These are phyloP conservation scores for Rhynchospora breviuscula DNA, from an alignment of 176 grass and related monocot species.

Conservation along the genomic window DNA sequence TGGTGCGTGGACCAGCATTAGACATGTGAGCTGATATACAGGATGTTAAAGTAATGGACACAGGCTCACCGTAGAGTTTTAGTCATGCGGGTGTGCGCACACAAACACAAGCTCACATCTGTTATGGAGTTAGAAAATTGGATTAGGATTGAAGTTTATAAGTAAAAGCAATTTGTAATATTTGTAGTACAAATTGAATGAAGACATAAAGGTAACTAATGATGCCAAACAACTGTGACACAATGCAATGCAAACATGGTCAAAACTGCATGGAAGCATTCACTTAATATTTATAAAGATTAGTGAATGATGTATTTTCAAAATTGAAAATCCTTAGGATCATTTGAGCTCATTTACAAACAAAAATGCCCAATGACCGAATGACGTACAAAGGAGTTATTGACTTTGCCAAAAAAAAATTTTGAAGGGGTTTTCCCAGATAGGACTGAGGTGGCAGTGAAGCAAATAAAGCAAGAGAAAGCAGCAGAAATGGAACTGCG, in stretches of 20 bases:
- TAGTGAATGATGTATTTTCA: neutral
- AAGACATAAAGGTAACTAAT: neutral
- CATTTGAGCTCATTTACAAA: neutral
- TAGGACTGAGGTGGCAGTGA: constrained; percentile 69
- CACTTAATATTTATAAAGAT: too few species aligned
- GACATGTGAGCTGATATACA: neutral
- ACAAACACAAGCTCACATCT: neutral
- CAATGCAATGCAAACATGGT: too few species aligned
- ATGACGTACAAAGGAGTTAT: neutral
- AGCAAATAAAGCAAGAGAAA: constrained; percentile 85
- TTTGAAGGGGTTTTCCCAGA: neutral
- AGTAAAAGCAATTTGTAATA: neutral
- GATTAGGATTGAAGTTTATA: neutral
- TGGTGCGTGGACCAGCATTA: too few species aligned
- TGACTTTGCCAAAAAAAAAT: neutral
- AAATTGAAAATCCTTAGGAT: neutral
- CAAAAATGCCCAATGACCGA: neutral
- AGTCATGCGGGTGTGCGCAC: neutral
- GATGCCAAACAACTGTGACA: neutral
- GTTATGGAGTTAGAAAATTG: neutral
- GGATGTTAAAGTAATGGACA: neutral
- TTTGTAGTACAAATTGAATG: neutral
- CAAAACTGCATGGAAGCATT: too few species aligned
- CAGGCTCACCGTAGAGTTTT: too few species aligned
- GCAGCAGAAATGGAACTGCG: constrained; percentile 57